These are phyloP conservation scores for Didymella exigua DNA, from an alignment of 2,329 filamentous ascomycete genomes.

Conservation along the genomic window DNA sequence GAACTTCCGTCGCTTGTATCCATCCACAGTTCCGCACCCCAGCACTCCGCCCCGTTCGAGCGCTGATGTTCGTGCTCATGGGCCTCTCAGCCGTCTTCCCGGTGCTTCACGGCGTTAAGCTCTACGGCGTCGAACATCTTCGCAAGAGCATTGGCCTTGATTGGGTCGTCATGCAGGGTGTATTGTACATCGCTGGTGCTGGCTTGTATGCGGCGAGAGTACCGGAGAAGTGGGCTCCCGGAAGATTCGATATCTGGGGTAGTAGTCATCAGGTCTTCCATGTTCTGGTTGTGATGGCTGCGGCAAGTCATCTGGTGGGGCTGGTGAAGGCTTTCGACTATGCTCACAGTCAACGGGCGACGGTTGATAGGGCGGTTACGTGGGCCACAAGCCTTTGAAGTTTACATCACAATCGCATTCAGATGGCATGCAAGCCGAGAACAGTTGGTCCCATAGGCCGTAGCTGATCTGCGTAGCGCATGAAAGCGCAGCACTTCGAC, in stretches of 20 bases:
- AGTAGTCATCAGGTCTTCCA: constrained; percentile 98
- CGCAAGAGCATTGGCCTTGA: constrained; percentile 76
- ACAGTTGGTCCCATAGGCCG: neutral
- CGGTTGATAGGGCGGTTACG: neutral
- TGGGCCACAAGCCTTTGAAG: neutral
- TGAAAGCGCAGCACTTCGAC: neutral
- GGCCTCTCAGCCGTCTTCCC: constrained; percentile 84
- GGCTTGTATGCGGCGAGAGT: constrained; percentile 83
- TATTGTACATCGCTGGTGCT: constrained; percentile 84
- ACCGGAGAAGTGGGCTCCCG: constrained; percentile 80
- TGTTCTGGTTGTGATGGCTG: constrained; percentile 82
- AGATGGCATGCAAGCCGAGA: too few relatives aligned
- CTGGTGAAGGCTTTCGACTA: constrained; percentile 86
- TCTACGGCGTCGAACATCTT: constrained; percentile 71
- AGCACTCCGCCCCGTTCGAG: constrained; percentile 80
- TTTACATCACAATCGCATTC: neutral
- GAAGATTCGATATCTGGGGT: constrained; percentile 86
- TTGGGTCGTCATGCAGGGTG: constrained; percentile 81
- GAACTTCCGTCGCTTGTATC: constrained; percentile 77
- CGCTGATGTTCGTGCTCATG: constrained; percentile 86
- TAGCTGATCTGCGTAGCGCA: too few relatives aligned
- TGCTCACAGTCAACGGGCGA: constrained; percentile 60
- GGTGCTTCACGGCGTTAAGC: constrained; percentile 73
- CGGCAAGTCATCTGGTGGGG: constrained; percentile 78
- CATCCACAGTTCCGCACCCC: constrained; percentile 84